phyloP scores from a whole-genome alignment of 2,329 filamentous ascomycete species.

The Plectosphaerella sp. region DNA sequence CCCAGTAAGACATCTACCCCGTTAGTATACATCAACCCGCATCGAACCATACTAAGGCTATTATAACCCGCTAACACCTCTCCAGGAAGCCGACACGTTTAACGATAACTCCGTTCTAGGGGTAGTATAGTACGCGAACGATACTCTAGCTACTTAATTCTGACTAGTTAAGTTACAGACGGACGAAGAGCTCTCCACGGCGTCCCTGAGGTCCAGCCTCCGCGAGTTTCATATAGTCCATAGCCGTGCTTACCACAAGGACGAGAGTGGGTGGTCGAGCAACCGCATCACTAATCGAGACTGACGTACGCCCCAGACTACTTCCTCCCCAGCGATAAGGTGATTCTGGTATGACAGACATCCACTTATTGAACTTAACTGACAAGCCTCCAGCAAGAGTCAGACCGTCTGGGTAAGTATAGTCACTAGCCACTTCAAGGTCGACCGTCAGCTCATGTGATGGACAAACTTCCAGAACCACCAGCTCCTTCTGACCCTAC shows the following conservation, averaged over 20 bases:
- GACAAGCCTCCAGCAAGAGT: not conserved
- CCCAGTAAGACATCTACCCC: too few species aligned
- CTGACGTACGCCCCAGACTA: slow-evolving; percentile 4
- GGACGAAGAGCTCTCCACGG: not conserved
- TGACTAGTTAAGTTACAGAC: not conserved
- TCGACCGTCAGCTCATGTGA: too few species aligned
- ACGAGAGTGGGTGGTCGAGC: slow-evolving; percentile 8
- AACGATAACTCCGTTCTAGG: not conserved
- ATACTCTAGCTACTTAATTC: not conserved
- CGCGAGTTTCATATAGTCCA: slow-evolving; percentile 15
- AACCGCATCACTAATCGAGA: not conserved
- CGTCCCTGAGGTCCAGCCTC: slow-evolving; percentile 8
- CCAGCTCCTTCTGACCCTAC: too few species aligned
- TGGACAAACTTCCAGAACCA: too few species aligned
- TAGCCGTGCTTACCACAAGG: slow-evolving; percentile 17
- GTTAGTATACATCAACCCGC: not conserved
- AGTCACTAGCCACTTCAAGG: not conserved
- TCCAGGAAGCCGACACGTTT: not conserved
- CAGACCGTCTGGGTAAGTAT: not conserved
- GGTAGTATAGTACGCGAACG: too few species aligned
- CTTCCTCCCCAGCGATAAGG: not conserved
- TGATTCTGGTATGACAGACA: not conserved
- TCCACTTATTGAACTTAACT: not conserved
- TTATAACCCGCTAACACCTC: not conserved
- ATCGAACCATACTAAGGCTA: slow-evolving; percentile 33